Percentiles rank a stretch among this genome's conserved stretches.
phyloP scores from a whole-genome alignment of 164 flowering plant genomes.

The Annona squamosa region DNA sequence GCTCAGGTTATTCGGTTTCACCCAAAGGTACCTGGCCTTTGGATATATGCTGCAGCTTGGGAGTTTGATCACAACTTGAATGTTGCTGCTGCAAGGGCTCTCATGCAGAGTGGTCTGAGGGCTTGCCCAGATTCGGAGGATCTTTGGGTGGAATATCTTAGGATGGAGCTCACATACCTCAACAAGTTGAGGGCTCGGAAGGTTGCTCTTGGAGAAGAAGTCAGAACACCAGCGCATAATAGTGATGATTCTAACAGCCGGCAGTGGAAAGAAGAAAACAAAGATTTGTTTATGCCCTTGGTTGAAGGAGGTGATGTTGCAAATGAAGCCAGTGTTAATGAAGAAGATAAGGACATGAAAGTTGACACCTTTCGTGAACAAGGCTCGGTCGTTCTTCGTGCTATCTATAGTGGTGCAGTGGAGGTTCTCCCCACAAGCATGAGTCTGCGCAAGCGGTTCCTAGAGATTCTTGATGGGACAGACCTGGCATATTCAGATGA shows the following conservation, averaged over 20 bases:
- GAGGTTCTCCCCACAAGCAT: conserved; percentile 64
- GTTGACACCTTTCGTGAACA: conserved; percentile 51
- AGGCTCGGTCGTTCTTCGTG: conserved; percentile 41
- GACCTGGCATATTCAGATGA: conserved; percentile 55
- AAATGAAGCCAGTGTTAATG: conserved; percentile 23
- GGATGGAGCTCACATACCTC: conserved; percentile 90
- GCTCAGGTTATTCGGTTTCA: conserved; percentile 75
- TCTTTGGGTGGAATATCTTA: conserved; percentile 86
- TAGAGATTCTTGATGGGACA: conserved; percentile 58
- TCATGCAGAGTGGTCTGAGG: conserved; percentile 83
- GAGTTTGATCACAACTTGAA: conserved; percentile 79
- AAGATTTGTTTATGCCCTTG: conserved; percentile 63
- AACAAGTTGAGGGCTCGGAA: conserved; percentile 78
- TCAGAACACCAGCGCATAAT: conserved; percentile 33
- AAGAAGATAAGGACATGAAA: conserved; percentile 30
- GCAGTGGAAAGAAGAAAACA: conserved; percentile 73
- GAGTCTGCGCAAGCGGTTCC: conserved; percentile 48
- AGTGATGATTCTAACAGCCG: conserved; percentile 31
- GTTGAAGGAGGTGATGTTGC: conserved; percentile 22
- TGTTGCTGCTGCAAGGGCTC: conserved; percentile 71
- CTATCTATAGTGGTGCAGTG: conserved; percentile 57
- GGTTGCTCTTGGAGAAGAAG: conserved; percentile 73
- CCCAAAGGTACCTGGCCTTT: conserved; percentile 85
- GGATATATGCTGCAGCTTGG: conserved; percentile 99
- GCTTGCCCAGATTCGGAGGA: conserved; percentile 76